A percentile compares a stretch with the other conserved stretches of the same genome.
Conservation (phyloP, 352 stramenopile genomes). For the Pilasporangium apinafurcum region DNA sequence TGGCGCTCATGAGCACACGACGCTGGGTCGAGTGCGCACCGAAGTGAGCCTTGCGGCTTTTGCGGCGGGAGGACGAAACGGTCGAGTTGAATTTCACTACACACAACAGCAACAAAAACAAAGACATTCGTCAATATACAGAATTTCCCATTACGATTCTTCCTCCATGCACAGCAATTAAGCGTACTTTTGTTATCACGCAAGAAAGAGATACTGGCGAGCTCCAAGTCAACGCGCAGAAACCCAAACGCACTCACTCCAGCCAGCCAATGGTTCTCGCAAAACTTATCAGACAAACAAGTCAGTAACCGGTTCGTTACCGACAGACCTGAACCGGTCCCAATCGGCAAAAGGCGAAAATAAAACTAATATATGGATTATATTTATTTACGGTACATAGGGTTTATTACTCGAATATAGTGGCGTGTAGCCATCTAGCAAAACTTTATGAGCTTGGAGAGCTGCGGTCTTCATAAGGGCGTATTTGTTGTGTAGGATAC, state of each 20-base stretch:
- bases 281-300: neutral
- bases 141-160: neutral
- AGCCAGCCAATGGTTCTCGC: conserved; percentile 19
- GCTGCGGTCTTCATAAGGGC: no score
- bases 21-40: conserved; percentile 94
- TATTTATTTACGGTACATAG: no score
- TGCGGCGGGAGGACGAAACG: conserved; percentile 94
- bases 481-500: no score
- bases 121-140: neutral
- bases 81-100: conserved; percentile 93
- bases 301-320: conserved; percentile 12
- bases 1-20: conserved; percentile 96
- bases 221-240: neutral
- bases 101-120: neutral
- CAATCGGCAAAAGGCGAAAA: no score
- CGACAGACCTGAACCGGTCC: no score
- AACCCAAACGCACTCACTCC: neutral
- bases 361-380: no score
- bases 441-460: no score
- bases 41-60: conserved; percentile 99
- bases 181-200: conserved; percentile 83
- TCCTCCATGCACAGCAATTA: neutral
- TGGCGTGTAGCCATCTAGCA: no score
- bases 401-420: no score
- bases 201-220: conserved; percentile 82